Base-by-base conservation (phyloP, 2,329 filamentous ascomycete species). In the Phaeophleospora eucalypticola region DNA sequence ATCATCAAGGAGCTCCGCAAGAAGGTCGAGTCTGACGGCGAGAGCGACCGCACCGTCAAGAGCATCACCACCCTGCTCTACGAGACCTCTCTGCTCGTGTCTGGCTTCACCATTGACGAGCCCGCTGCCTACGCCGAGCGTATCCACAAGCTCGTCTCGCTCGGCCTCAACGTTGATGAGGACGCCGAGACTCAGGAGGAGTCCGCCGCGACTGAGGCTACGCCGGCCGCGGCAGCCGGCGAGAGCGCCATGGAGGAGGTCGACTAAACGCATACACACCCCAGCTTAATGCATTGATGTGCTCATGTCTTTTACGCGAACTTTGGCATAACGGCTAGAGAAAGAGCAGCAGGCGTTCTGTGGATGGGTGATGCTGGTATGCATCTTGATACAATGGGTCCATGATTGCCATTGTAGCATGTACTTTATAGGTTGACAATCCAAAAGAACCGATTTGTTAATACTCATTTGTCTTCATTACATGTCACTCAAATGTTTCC, bases 201-300 rank as follows among this genome's bases (percentile, higher is more conserved):
- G 71, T 70, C 73, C 58, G 77, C 76, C 56, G 78, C 79, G 51
- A 74, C 75, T 46, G 77, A 77, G 51, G 80, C 81, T 56, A 72
- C 82, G 48, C 76, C 81, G 47, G 75, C 83, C 51, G 79, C 77
- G 45, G 81, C 79, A 62, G 78, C 78, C 58, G 86, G 84, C 63
- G 89, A 95, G 83, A 94, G 86, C 77, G 85, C 90, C 71, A 98
- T 98, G 93, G 93, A 98, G 84, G 93, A 98, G 83, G 93, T 98
- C 70, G 93, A 98, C 82, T 98, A 95, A 65, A 75, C 62, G 55
- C 44, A 41, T 51, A 35, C 19, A 33, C 43, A 38, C 20, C 34
- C 4, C 29, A 35, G 17, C 9, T 33, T 43, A 16, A 45, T 36
- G 21, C 36, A 43, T 35, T 49, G 38, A 49, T 53, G 51, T 51